A percentile compares a stretch with the other conserved stretches of the same genome.
Evolutionary conservation across 23 red algal species (phyloP).

Genomic region (Agarophyton chilense): DNA sequence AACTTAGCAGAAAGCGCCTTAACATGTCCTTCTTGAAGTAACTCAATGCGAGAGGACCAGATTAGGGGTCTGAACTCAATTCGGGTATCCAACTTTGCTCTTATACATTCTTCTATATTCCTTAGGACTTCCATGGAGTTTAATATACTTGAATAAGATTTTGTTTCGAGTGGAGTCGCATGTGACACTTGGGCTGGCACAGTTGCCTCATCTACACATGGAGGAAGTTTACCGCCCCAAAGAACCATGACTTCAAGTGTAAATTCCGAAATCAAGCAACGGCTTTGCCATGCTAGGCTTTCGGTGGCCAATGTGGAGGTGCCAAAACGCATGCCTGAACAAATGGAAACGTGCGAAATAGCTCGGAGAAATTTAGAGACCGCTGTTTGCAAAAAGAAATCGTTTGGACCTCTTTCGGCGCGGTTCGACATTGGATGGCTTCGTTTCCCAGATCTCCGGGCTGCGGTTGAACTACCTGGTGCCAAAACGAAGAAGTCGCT

Average conservation of each 20-base stretch:
- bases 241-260: constrained; percentile 32
- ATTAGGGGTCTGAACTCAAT: constrained; percentile 30
- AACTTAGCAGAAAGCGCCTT: neutral
- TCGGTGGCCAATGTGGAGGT: constrained; percentile 36
- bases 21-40: constrained; percentile 37
- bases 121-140: constrained; percentile 16
- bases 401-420: neutral
- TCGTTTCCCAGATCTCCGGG: constrained; percentile 16
- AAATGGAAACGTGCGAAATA: constrained; percentile 2
- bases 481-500: constrained; percentile 42
- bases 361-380: constrained; percentile 30
- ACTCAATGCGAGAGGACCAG: constrained; percentile 23
- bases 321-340: constrained; percentile 19
- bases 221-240: constrained; percentile 39
- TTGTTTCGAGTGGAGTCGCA: constrained; percentile 10
- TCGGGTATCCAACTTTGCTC: constrained; percentile 11
- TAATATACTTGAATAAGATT: constrained; percentile 3
- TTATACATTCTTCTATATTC: constrained; percentile 28
- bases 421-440: neutral
- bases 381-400: neutral
- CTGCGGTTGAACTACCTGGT: constrained; percentile 4
- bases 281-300: neutral
- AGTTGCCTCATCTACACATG: constrained; percentile 66
- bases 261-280: constrained; percentile 33
- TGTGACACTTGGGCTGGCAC: constrained; percentile 55